These are phyloP conservation scores for Aurifilum marmelostoma DNA, from an alignment of 2,329 filamentous ascomycete species.

Conservation along the genomic window DNA sequence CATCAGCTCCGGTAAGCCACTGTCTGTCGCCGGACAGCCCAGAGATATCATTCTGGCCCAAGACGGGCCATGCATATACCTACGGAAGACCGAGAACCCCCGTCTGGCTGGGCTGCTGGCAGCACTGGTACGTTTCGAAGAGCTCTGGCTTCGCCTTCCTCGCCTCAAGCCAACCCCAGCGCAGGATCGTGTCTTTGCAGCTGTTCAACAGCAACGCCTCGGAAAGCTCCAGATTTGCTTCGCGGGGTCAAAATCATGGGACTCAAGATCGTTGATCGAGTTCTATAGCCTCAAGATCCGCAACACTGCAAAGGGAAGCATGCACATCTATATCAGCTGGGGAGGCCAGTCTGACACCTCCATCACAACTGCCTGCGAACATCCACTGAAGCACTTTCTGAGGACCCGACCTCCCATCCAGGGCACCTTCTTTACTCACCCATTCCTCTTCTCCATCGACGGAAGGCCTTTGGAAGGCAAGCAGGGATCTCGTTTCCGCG, in stretches of 20 bases:
- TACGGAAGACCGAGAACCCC: slow-evolving; percentile 1
- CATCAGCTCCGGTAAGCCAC: slow-evolving; percentile 6
- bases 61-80: neutral
- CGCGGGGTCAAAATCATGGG: slow-evolving; percentile 12
- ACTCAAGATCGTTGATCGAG: slow-evolving; percentile 12
- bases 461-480: neutral
- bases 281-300: slow-evolving; percentile 24
- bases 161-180: neutral
- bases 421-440: slow-evolving; percentile 13
- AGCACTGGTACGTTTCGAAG: slow-evolving; percentile 13
- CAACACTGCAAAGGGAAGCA: slow-evolving; percentile 6
- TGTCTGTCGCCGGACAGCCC: neutral
- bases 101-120: slow-evolving; percentile 10
- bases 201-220: slow-evolving; percentile 13
- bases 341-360: neutral
- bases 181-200: slow-evolving; percentile 10
- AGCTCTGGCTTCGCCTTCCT: neutral
- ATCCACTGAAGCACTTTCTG: slow-evolving; percentile 11
- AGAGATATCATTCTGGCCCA: neutral
- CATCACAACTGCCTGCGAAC: neutral
- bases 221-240: slow-evolving; percentile 22
- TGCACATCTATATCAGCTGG: slow-evolving; percentile 16
- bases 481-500: neutral
- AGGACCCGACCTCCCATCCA: slow-evolving; percentile 12
- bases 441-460: slow-evolving; percentile 13